Percentiles rank a stretch among this genome's conserved stretches.
phyloP scores from a whole-genome alignment of 2,329 filamentous ascomycete genomes.

The Colletotrichum godetiae region DNA sequence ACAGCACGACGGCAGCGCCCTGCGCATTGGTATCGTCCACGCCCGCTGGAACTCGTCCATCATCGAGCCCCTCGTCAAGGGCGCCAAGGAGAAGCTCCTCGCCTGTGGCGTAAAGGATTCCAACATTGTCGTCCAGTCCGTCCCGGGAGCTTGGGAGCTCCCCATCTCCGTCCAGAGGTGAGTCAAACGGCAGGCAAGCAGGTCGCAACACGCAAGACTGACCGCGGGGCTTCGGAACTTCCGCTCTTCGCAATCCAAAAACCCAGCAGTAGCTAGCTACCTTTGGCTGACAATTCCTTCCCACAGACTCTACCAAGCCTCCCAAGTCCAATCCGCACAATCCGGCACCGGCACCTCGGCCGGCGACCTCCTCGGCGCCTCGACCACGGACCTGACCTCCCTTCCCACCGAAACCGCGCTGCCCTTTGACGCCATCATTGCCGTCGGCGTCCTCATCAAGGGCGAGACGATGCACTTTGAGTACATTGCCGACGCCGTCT shows the following conservation, averaged over 20 bases:
- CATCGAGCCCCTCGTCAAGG: slow-evolving; percentile 85
- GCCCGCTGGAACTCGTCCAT: slow-evolving; percentile 94
- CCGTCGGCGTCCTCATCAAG: slow-evolving; percentile 96
- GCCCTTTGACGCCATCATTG: slow-evolving; percentile 93
- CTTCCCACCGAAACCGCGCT: slow-evolving; percentile 56
- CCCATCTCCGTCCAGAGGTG: slow-evolving; percentile 90
- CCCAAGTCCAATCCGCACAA: slow-evolving; percentile 82
- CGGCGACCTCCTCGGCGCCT: slow-evolving; percentile 79
- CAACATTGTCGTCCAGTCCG: slow-evolving; percentile 90
- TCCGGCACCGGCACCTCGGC: slow-evolving; percentile 71
- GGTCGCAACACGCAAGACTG: neutral
- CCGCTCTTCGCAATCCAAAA: neutral
- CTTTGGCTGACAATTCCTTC: neutral
- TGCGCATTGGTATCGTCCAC: slow-evolving; percentile 95
- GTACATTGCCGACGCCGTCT: slow-evolving; percentile 94
- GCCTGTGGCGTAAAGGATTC: slow-evolving; percentile 84
- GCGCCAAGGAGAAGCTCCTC: slow-evolving; percentile 81
- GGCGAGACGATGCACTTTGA: slow-evolving; percentile 99
- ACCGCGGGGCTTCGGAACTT: neutral
- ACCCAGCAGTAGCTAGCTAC: neutral
- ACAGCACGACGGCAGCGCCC: slow-evolving; percentile 73
- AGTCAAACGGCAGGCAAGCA: slow-evolving; percentile 39
- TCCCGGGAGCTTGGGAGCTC: slow-evolving; percentile 94
- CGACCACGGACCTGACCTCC: slow-evolving; percentile 74
- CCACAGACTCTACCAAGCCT: slow-evolving; percentile 81